Conservation (phyloP, 345 rosid genomes). For the Melaleuca alternifolia region DNA sequence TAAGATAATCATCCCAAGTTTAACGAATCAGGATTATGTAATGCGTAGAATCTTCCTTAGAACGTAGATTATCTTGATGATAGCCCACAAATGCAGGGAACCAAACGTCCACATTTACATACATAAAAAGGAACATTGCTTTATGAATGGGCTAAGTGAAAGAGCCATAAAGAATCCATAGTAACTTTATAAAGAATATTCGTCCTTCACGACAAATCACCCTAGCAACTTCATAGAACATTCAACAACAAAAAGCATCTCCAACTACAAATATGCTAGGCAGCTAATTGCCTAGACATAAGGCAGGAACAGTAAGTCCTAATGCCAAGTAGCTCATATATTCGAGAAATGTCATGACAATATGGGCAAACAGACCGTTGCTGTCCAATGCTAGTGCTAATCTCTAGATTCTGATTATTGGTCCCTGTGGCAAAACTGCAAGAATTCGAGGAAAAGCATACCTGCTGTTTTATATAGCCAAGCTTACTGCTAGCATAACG, state of each 20-base stretch:
- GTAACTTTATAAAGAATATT: background rate
- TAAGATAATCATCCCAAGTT: background rate
- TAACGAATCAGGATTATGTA: background rate
- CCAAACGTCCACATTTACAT: background rate
- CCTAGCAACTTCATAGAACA: background rate
- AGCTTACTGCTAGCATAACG: conserved; percentile 91
- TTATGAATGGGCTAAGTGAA: background rate
- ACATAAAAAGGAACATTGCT: background rate
- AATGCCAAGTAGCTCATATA: background rate
- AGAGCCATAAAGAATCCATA: background rate
- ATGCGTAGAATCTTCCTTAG: background rate
- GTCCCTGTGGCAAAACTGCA: background rate
- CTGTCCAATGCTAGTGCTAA: background rate
- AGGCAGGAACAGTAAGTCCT: background rate
- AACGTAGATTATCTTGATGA: background rate
- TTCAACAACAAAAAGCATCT: background rate
- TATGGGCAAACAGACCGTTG: background rate
- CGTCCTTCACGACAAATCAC: background rate
- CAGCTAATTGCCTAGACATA: background rate
- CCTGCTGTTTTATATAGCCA: conserved; percentile 77
- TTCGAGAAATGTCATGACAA: background rate
- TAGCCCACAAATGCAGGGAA: background rate
- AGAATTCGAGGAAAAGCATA: conserved; percentile 6
- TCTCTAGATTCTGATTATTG: background rate
- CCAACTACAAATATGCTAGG: background rate